Percentiles rank a stretch among this genome's conserved stretches.
Conservation (phyloP, 441 rosid species). For the Rhodomyrtus psidioides region DNA sequence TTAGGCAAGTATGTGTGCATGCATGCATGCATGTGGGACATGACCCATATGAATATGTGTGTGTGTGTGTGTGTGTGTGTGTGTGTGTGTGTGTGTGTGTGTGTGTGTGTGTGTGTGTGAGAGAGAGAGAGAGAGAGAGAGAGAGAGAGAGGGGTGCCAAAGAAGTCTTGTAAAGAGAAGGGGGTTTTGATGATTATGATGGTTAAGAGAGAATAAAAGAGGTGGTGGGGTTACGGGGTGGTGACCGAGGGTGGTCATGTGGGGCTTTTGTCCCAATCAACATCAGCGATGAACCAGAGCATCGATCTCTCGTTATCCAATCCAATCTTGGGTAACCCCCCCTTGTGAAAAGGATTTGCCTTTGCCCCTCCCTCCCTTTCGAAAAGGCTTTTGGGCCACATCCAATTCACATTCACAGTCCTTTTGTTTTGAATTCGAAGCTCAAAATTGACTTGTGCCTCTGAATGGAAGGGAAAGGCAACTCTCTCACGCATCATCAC, state of each 20-base stretch:
- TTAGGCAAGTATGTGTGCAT: background rate
- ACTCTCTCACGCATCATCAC: background rate
- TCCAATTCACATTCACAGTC: conserved; percentile 15
- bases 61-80: too few species aligned
- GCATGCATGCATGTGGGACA: conserved; percentile 8
- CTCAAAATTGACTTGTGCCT: background rate
- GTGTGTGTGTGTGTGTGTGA: too few species aligned
- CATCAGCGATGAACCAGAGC: background rate
- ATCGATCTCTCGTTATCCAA: conserved; percentile 30
- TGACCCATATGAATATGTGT: conserved; percentile 5
- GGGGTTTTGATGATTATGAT: background rate
- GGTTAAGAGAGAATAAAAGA: background rate
- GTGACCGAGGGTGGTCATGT: background rate
- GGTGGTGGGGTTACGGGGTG: background rate
- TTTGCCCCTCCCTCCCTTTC: conserved; percentile 1
- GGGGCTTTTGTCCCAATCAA: conserved; percentile 8
- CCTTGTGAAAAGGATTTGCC: conserved; percentile 17
- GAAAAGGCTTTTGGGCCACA: conserved; percentile 19
- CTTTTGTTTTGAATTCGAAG: background rate
- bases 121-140: background rate
- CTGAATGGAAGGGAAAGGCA: background rate
- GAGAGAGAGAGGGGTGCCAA: background rate
- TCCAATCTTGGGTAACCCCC: background rate
- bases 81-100: too few species aligned
- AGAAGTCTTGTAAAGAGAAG: background rate